Evolutionary conservation across 306 rosid species (phyloP), one percentile per base, ranked within the genome.

Genomic region (Luffa acutangula): DNA sequence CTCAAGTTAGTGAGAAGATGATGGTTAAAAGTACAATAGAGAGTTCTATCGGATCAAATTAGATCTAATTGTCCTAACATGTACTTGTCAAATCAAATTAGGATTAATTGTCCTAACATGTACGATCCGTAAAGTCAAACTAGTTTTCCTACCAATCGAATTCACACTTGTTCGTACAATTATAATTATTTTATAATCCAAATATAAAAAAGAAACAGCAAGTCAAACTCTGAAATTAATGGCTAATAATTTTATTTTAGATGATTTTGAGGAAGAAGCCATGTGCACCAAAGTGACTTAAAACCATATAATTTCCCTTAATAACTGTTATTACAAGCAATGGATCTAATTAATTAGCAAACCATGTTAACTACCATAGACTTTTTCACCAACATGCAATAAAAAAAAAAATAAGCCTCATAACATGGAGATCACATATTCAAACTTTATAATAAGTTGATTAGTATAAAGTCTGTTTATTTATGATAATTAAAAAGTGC

Each of bases 291-390:
- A 71, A 45, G 56, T 48, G 58, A 72, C 77, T 46, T 25, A 48
- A 72, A 72, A 25, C 58, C 53, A 11, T 3, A 25, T 48, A 70
- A 12, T 71, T 45, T 21, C 0, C 36, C 57, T 48, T 25, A 72
- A 25, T 74, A 48, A 49, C 43, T 51, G 45, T 11, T 1, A 49
- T 74, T 74, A 74, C 31, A 74, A 51, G 60, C 62, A 49, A 74
- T 74, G 7, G 43, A 14, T 15, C 78, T 49, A 13, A 49, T 42
- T 69, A 69, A 69, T 69, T 42, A 42, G 78, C 60, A 74, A 51
- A 74, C 46, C 78, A 74, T 74, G 78, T 74, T 74, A 74, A 74
- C 78, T 74, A 74, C 78, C 78, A 49, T 11, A 31, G 78, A 74
- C 78, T 31, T 74, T 39, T 31, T 72, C 77, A 72, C 10, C 57